Base-by-base conservation (phyloP, 352 stramenopile species). In the Achlya hypogyna region DNA sequence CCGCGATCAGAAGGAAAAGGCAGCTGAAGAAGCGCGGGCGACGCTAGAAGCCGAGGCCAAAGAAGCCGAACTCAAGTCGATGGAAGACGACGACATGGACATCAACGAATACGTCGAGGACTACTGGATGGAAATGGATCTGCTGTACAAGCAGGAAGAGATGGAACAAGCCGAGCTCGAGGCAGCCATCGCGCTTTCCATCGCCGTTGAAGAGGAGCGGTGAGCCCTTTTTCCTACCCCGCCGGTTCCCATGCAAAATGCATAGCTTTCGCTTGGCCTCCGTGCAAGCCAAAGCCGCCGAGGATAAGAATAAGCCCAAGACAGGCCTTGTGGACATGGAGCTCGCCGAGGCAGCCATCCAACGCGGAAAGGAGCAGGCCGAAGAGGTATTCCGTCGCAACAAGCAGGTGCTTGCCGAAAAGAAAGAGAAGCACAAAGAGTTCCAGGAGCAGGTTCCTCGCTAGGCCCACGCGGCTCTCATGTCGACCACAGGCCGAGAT, bases 81-180 rank as follows among this genome's bases (percentile, higher is more conserved):
- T 34, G 2, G 32, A 52, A 0, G 68, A 68, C 47, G 63, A 75
- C 59, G 72, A 84, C 45, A 51, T 75, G 51, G 65, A 75, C 63
- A n/a, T 35, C 43, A 38, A 42, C 20, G 31, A 28, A 3, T 47
- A 70, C 35, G 45, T 82, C 49, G 79, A 93, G 56, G 78, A 80
- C 23, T 82, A 90, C 63, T 77, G 91, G 60, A 88, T 89, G 78
- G 82, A 93, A 69, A 81, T 93, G n/a, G 88, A 85, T 49, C 71
- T 91, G 32, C 69, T 93, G 40, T 89, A 91, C 75, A 91, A 91
- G 70, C 78, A 91, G 56, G 84, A 95, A 63, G 84, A 92, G 71
- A 89, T 91, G 76, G 84, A 93, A 62, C 80, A 91, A 63, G 82
- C 84, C 20, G 81, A 93, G 63, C 71, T 93, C 9, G 82, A 93